phyloP scores from a whole-genome alignment of 1,284 basidiomycete genomes.

The Dichomitus squalens region DNA sequence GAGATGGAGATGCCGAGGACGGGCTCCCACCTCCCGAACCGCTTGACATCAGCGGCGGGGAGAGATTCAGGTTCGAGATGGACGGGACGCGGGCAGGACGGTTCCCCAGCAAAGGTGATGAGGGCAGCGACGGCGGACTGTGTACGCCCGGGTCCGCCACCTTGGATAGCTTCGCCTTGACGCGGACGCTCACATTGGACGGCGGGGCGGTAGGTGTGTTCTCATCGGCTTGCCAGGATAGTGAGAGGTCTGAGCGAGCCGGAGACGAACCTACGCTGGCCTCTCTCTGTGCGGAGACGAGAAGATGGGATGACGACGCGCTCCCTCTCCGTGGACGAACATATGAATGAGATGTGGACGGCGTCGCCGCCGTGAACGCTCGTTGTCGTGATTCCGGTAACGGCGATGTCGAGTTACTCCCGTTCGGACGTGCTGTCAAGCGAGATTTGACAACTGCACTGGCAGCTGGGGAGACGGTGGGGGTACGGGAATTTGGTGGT shows the following conservation, averaged over 20 bases:
- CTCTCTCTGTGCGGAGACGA: slow-evolving; percentile 23
- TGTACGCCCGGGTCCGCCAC: slow-evolving; percentile 22
- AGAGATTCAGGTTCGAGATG: slow-evolving; percentile 30
- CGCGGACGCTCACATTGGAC: slow-evolving; percentile 25
- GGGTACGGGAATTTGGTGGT: slow-evolving; percentile 29
- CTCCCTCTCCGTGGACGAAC: slow-evolving; percentile 29
- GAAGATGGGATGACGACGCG: slow-evolving; percentile 29
- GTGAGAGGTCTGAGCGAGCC: slow-evolving; percentile 19
- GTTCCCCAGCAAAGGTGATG: slow-evolving; percentile 24
- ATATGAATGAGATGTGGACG: slow-evolving; percentile 9
- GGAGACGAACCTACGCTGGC: slow-evolving; percentile 18
- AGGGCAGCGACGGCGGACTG: slow-evolving; percentile 22
- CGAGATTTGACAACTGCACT: slow-evolving; percentile 56
- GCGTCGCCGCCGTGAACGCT: slow-evolving; percentile 23
- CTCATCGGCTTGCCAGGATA: slow-evolving; percentile 24
- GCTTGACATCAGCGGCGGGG: slow-evolving; percentile 26
- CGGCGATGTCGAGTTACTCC: slow-evolving; percentile 29
- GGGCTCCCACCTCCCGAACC: slow-evolving; percentile 21
- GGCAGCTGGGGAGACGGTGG: slow-evolving; percentile 28
- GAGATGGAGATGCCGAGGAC: slow-evolving; percentile 22
- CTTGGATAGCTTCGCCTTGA: slow-evolving; percentile 34
- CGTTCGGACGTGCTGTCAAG: slow-evolving; percentile 41
- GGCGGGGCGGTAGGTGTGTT: slow-evolving; percentile 18
- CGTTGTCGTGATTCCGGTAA: slow-evolving; percentile 32
- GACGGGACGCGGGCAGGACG: slow-evolving; percentile 31